phyloP scores from a whole-genome alignment of 306 rosid species.

The Bauhinia variegata region DNA sequence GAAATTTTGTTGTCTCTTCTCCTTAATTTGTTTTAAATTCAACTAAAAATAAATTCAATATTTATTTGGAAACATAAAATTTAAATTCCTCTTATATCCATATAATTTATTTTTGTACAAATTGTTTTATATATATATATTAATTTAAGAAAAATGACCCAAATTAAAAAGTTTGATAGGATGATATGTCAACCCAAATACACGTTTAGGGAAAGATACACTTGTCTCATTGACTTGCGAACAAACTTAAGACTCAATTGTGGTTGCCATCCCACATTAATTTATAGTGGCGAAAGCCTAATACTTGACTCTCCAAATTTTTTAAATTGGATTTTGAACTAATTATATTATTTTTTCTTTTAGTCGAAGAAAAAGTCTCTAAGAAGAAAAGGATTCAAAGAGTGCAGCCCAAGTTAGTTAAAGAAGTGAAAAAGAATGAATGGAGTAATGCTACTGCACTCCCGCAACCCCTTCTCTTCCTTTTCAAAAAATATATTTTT shows the following conservation, averaged over 20 bases:
- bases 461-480: constrained; percentile 27
- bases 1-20: no score
- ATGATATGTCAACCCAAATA: constrained; percentile 10
- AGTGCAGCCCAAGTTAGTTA: constrained; percentile 74
- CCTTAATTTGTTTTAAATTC: no score
- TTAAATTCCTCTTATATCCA: no score
- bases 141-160: background rate
- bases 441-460: constrained; percentile 38
- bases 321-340: constrained; percentile 44
- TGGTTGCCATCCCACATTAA: no score
- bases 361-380: constrained; percentile 45
- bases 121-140: no score
- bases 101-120: no score
- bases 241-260: no score
- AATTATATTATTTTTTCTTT: constrained; percentile 40
- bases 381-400: constrained; percentile 60
- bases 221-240: no score
- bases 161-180: background rate
- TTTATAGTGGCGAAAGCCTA: constrained; percentile 37
- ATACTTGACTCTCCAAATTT: constrained; percentile 32
- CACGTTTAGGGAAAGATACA: constrained; percentile 34
- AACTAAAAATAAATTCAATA: no score
- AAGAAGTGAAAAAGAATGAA: constrained; percentile 39
- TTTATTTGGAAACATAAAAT: no score
- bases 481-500: constrained; percentile 39